phyloP scores from a whole-genome alignment of 129 eudicot genomes.

The Arctium lappa region DNA sequence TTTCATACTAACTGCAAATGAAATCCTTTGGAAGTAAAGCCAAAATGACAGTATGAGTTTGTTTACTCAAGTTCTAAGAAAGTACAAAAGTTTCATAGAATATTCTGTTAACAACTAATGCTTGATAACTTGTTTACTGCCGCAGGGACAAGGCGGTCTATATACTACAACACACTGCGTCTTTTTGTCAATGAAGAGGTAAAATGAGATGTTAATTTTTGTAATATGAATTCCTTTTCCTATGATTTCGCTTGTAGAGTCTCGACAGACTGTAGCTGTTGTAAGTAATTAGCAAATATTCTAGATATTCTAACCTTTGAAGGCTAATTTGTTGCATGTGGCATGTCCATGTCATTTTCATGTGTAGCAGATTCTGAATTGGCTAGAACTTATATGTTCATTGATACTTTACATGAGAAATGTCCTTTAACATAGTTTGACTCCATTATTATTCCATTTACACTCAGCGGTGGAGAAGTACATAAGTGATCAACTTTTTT shows the following conservation, averaged over 20 bases:
- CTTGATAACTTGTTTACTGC: slow-evolving; percentile 8
- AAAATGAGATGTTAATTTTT: slow-evolving; percentile 9
- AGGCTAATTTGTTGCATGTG: background rate
- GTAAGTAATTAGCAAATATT: slow-evolving; percentile 5
- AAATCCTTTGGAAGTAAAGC: background rate
- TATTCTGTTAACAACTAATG: background rate
- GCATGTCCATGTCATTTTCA: slow-evolving; percentile 3
- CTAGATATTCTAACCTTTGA: background rate
- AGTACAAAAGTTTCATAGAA: background rate
- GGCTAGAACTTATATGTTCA: background rate
- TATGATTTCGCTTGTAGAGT: slow-evolving; percentile 2
- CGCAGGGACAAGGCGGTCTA: slow-evolving; percentile 84
- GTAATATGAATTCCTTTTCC: background rate
- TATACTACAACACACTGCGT: slow-evolving; percentile 71
- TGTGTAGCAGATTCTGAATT: background rate
- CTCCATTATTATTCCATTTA: background rate
- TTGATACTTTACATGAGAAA: background rate
- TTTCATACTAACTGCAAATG: background rate
- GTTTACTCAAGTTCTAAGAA: background rate
- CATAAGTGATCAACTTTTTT: background rate
- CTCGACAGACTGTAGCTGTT: background rate
- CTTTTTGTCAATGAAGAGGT: slow-evolving; percentile 79
- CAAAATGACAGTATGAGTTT: background rate
- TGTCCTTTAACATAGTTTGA: background rate
- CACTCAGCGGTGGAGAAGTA: background rate